Base-by-base conservation (phyloP, 129 eudicot genomes). In the Lactuca saligna region DNA sequence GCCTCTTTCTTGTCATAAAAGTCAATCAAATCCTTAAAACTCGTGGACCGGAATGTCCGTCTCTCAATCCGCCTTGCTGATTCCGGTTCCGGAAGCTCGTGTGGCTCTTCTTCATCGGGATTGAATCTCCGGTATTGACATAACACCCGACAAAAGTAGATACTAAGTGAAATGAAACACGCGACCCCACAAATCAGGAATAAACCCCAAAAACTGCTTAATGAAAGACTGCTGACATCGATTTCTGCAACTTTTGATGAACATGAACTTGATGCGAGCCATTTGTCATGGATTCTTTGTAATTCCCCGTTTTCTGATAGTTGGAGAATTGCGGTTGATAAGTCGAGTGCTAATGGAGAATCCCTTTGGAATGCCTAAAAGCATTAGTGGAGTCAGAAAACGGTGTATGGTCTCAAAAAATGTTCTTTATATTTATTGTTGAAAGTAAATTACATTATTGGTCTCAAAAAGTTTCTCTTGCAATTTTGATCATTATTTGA, bases 141-240 rank as follows among this genome's bases (percentile, higher is more conserved):
- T 34, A 79, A 73, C 63, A 90, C 86, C 54, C 91, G 67, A 56
- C 71, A 80, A 57, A 79, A 78, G 35, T 84, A 90, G 8, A 82
- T 12, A 33, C 76, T 4, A 41, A 90, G 86, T 10, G 95, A 73
- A 65, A 80, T 44, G 61, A 81, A 76, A 78, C 87, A 87, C 1
- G 81, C 89, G 15, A 81, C 33, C 25, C 87, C 97, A 57, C 95
- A 90, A 48, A 90, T 81, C 55, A 90, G 91, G 53, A 90, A 87
- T 11, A 90, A 73, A 60, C 97, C 97, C 95, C 97, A 90, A 74
- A 90, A 90, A 77, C 97, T 90, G 53, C 34, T 75, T 57, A 90
- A 79, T 17, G 97, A 90, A 48, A 90, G 97, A 35, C 79, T 78
- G 61, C 35, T 79, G 0, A 57, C 81, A 38, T 87, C 91, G 5